Percentiles rank a stretch among this genome's conserved stretches.
phyloP scores from a whole-genome alignment of 768 basidiomycete species.

The Pluteus cervinus region DNA sequence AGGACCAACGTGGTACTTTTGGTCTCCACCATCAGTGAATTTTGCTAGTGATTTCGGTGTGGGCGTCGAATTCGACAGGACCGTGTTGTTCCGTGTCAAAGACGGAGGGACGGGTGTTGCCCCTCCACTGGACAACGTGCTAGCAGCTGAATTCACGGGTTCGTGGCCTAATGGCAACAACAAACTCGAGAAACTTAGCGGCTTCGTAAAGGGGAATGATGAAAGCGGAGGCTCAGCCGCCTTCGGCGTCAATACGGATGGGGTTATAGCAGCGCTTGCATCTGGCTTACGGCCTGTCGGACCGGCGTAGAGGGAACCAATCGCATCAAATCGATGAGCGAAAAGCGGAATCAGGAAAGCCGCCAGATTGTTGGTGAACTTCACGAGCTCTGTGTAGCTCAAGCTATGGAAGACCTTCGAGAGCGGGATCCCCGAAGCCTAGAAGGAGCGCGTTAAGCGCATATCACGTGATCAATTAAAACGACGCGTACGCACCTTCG shows the following conservation, averaged over 20 bases:
- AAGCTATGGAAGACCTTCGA: slow-evolving; percentile 67
- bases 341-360: slow-evolving; percentile 66
- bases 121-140: too few species aligned
- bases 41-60: slow-evolving; percentile 12
- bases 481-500: slow-evolving; percentile 48
- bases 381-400: slow-evolving; percentile 55
- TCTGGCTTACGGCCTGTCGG: slow-evolving; percentile 27
- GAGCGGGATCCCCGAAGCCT: slow-evolving; percentile 75
- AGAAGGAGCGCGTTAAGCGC: slow-evolving; percentile 8
- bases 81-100: slow-evolving; percentile 22
- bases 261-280: slow-evolving; percentile 17
- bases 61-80: slow-evolving; percentile 13
- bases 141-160: too few species aligned
- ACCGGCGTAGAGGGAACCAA: slow-evolving; percentile 70
- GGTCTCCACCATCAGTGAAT: slow-evolving; percentile 7
- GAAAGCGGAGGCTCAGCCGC: slow-evolving; percentile 31
- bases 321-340: slow-evolving; percentile 66
- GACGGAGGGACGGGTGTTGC: slow-evolving; percentile 15
- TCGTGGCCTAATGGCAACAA: too few species aligned
- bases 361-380: slow-evolving; percentile 64
- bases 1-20: slow-evolving; percentile 61
- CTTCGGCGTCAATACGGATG: slow-evolving; percentile 38
- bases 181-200: slow-evolving; percentile 25
- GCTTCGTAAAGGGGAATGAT: slow-evolving; percentile 39
- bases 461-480: background rate